These are phyloP conservation scores for Fusarium protoensiforme DNA, from an alignment of 2,329 filamentous ascomycete species.

Conservation along the genomic window DNA sequence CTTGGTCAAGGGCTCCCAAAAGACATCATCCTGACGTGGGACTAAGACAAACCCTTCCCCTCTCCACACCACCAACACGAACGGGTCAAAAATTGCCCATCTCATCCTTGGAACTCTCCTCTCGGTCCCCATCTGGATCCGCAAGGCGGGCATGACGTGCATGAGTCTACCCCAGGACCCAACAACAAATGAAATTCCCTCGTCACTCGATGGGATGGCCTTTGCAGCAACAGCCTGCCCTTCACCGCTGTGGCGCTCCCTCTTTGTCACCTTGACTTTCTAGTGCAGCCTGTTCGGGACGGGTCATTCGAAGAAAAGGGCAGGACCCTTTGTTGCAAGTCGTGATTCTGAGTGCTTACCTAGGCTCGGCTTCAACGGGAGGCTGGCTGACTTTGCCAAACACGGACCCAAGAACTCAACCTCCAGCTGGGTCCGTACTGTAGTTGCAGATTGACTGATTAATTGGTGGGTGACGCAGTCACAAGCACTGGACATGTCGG, in stretches of 20 bases:
- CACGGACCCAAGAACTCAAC: neutral
- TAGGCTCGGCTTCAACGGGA: neutral
- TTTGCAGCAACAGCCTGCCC: neutral
- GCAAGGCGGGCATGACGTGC: slow-evolving; percentile 39
- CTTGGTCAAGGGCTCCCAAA: neutral
- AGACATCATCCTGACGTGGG: slow-evolving; percentile 35
- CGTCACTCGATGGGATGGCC: neutral
- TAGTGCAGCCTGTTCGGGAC: neutral
- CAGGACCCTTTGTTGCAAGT: neutral
- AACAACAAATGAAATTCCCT: slow-evolving; percentile 22
- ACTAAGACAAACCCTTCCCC: slow-evolving; percentile 12
- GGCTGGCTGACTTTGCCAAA: slow-evolving; percentile 2
- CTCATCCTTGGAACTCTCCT: slow-evolving; percentile 2
- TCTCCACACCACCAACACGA: slow-evolving; percentile 33
- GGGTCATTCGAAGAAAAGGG: neutral
- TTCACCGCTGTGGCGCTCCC: slow-evolving; percentile 6
- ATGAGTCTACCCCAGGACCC: slow-evolving; percentile 28
- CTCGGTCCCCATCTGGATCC: slow-evolving; percentile 21
- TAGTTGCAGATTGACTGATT: neutral
- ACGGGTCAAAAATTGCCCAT: slow-evolving; percentile 1
- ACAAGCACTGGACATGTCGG: neutral
- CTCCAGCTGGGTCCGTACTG: neutral
- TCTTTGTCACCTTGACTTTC: neutral
- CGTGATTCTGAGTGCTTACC: neutral
- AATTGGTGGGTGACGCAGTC: neutral